Conservation (phyloP, 495 filamentous ascomycete genomes). For the Darksidea phi region DNA sequence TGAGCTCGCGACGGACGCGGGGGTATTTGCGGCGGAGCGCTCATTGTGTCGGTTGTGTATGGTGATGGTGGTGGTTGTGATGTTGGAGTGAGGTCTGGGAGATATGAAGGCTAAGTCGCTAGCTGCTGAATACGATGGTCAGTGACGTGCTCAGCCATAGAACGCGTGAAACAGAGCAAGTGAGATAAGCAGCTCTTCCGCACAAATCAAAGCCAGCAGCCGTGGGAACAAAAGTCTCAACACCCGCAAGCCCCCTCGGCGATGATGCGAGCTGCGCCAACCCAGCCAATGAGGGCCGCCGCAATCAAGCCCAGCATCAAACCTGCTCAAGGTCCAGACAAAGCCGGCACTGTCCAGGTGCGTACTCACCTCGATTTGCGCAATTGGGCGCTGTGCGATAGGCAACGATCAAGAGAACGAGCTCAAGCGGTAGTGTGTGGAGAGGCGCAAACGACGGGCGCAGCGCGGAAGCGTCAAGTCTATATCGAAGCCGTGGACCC, state of each 20-base stretch:
- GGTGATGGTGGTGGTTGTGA: neutral
- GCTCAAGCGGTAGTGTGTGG: neutral
- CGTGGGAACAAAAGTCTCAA: conserved; percentile 1
- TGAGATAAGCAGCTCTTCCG: conserved; percentile 28
- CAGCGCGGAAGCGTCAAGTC: neutral
- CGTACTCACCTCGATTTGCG: conserved; percentile 14
- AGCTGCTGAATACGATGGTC: conserved; percentile 1
- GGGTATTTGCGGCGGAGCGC: conserved; percentile 55
- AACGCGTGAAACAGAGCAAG: conserved; percentile 17
- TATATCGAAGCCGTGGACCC: conserved; percentile 18
- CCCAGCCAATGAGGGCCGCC: conserved; percentile 23
- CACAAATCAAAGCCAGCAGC: conserved; percentile 15
- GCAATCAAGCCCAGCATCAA: conserved; percentile 20
- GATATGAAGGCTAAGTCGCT: neutral
- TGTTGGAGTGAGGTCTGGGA: neutral
- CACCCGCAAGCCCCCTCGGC: conserved; percentile 12
- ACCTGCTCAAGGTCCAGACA: conserved; percentile 14
- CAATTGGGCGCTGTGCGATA: conserved; percentile 5
- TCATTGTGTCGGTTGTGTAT: conserved; percentile 49
- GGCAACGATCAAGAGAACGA: neutral
- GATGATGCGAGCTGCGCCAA: neutral
- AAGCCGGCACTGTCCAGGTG: neutral
- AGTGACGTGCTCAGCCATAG: conserved; percentile 6
- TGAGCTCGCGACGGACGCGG: conserved; percentile 58
- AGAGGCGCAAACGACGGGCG: neutral